phyloP scores from a whole-genome alignment of 1,284 basidiomycete genomes.

The Cryptococcus jaspeensis region DNA sequence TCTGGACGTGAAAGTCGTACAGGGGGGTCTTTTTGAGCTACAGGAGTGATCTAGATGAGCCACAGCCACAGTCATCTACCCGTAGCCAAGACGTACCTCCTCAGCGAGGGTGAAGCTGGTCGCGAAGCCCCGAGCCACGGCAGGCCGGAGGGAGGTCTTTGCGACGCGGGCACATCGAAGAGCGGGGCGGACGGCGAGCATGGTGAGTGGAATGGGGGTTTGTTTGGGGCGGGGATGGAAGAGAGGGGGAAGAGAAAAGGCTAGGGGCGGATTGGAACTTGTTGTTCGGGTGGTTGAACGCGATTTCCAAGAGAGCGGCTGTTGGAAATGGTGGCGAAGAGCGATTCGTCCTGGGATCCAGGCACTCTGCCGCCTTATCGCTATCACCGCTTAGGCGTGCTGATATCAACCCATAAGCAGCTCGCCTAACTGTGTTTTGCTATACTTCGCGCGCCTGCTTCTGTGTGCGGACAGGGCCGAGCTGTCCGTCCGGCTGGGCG shows the following conservation, averaged over 20 bases:
- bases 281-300: too few species aligned
- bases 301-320: not conserved
- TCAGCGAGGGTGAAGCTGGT: conserved; percentile 12
- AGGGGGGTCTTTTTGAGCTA: conserved; percentile 68
- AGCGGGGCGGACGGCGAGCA: conserved; percentile 18
- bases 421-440: too few species aligned
- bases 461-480: too few species aligned
- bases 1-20: conserved; percentile 83
- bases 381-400: not conserved
- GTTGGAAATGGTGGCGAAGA: not conserved
- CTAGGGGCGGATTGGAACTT: too few species aligned
- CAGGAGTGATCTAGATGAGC: not conserved
- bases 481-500: too few species aligned
- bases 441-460: too few species aligned
- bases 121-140: conserved; percentile 21
- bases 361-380: not conserved
- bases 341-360: not conserved
- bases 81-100: conserved; percentile 14
- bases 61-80: not conserved
- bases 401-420: not conserved
- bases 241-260: not conserved
- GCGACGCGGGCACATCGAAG: not conserved
- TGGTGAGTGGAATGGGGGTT: not conserved
- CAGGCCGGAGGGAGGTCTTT: conserved; percentile 5
- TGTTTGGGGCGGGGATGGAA: not conserved